Percentiles rank a stretch among this genome's conserved stretches.
phyloP scores from a whole-genome alignment of 2,329 filamentous ascomycete genomes.

The Penicillium palitans region DNA sequence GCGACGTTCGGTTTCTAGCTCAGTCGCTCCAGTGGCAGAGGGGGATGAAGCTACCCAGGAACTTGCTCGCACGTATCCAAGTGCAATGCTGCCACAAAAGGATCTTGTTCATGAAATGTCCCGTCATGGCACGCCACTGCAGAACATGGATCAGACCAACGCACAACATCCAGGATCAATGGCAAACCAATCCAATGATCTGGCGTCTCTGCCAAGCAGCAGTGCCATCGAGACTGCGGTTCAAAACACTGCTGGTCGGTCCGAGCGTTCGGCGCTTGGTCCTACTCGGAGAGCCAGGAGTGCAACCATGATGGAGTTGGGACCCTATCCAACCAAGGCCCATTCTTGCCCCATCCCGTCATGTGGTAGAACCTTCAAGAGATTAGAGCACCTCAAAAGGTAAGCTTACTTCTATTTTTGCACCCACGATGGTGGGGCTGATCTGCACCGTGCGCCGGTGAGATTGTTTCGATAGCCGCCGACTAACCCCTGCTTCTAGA shows the following conservation, averaged over 20 bases:
- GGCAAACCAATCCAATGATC: constrained; percentile 67
- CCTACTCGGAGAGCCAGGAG: constrained; percentile 88
- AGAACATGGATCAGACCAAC: constrained; percentile 79
- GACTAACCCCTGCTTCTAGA: constrained; percentile 61
- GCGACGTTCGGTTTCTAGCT: constrained; percentile 83
- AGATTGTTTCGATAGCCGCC: constrained; percentile 51
- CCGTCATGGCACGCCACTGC: constrained; percentile 84
- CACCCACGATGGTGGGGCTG: constrained; percentile 17
- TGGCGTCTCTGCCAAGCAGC: constrained; percentile 62
- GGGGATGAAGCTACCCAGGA: constrained; percentile 75
- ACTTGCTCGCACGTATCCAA: constrained; percentile 69
- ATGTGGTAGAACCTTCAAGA: constrained; percentile 96
- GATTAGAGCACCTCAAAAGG: constrained; percentile 98
- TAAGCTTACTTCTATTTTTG: constrained; percentile 56
- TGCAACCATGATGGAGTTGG: constrained; percentile 93
- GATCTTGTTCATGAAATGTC: constrained; percentile 78
- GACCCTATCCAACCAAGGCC: constrained; percentile 94
- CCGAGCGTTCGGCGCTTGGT: constrained; percentile 57
- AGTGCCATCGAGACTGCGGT: constrained; percentile 58
- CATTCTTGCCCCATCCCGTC: constrained; percentile 99
- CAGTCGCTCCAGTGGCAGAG: constrained; percentile 78
- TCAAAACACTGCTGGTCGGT: constrained; percentile 60
- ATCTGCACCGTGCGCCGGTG: constrained; percentile 39
- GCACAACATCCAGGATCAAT: constrained; percentile 68
- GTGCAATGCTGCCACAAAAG: constrained; percentile 71